Percentiles rank a stretch among this genome's conserved stretches.
Evolutionary conservation across 2,329 filamentous ascomycete species (phyloP).

Genomic region (Neospermospora avenae): DNA sequence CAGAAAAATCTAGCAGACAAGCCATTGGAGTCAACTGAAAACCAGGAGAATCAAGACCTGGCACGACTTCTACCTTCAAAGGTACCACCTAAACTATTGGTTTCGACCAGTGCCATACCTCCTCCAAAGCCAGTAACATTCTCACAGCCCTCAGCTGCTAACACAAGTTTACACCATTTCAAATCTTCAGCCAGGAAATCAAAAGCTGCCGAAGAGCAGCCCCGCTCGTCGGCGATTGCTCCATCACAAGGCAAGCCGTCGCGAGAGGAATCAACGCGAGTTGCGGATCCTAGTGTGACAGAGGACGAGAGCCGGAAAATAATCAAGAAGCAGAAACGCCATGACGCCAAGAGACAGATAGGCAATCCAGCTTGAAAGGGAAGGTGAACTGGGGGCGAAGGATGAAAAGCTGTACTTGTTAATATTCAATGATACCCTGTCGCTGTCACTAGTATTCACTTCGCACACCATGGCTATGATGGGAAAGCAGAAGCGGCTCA

Average conservation of each 20-base stretch:
- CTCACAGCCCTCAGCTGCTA: not conserved
- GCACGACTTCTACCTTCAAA: not conserved
- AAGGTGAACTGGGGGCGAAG: not conserved
- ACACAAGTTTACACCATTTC: not conserved
- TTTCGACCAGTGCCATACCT: constrained; percentile 7
- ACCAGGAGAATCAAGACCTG: not conserved
- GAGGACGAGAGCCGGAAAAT: constrained; percentile 18
- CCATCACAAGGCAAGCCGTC: not conserved
- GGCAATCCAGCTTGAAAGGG: not conserved
- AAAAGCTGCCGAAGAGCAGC: not conserved
- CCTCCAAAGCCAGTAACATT: constrained; percentile 3
- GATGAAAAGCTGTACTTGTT: not conserved
- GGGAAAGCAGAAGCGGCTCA: not conserved
- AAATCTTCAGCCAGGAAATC: constrained; percentile 3
- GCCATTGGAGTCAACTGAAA: constrained; percentile 19
- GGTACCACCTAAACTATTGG: not conserved
- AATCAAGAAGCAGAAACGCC: constrained; percentile 18
- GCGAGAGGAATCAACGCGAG: constrained; percentile 2
- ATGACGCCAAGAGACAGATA: not conserved
- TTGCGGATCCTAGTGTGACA: constrained; percentile 8
- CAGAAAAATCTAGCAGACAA: constrained; percentile 18
- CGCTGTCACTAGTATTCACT: not conserved
- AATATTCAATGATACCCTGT: not conserved
- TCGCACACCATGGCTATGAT: not conserved
- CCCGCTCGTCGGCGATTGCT: not conserved